Evolutionary conservation across 75 land plant genomes (phyloP), one percentile per base, ranked within the genome.

Genomic region (Isoetes taiwanensis): DNA sequence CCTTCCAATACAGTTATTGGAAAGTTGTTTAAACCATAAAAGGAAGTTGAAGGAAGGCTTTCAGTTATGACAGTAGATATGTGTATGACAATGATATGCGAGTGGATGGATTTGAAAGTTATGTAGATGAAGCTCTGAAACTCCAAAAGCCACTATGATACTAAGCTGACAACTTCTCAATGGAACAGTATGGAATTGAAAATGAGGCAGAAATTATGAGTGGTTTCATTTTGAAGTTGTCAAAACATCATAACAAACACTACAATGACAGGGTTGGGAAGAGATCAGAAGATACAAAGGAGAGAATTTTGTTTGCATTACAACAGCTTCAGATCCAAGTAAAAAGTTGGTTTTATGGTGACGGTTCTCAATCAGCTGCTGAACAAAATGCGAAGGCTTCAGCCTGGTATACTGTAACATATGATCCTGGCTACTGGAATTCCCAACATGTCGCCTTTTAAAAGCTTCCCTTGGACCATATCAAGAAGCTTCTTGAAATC

Each of bases 401-500:
- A 8, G 95, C 97, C 1, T 88, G 96, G 97, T 91, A 91, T 56
- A 82, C 79, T 58, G 97, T 91, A 0, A 80, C 85, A 0, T 91
- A 91, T 40, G 83, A 81, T 56, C 83, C 73, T 0, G 26, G 42
- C 32, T 82, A n/a, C n/a, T n/a, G n/a, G n/a, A n/a, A n/a, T n/a
- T n/a, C n/a, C n/a, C n/a, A n/a, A n/a, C n/a, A n/a, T n/a, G n/a
- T n/a, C n/a, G n/a, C n/a, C n/a, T n/a, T n/a, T n/a, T n/a, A n/a
- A n/a, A n/a, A n/a, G n/a, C n/a, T n/a, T n/a, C n/a, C n/a, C n/a
- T n/a, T n/a, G n/a, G n/a, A n/a, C n/a, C n/a, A n/a, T n/a, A n/a
- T n/a, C n/a, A n/a, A n/a, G n/a, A n/a, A n/a, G n/a, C n/a, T n/a
- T n/a, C n/a, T n/a, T n/a, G n/a, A n/a, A n/a, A n/a, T n/a, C n/a